Conservation (phyloP, 257 asterid species). For the Ajuga chamaepitys region DNA sequence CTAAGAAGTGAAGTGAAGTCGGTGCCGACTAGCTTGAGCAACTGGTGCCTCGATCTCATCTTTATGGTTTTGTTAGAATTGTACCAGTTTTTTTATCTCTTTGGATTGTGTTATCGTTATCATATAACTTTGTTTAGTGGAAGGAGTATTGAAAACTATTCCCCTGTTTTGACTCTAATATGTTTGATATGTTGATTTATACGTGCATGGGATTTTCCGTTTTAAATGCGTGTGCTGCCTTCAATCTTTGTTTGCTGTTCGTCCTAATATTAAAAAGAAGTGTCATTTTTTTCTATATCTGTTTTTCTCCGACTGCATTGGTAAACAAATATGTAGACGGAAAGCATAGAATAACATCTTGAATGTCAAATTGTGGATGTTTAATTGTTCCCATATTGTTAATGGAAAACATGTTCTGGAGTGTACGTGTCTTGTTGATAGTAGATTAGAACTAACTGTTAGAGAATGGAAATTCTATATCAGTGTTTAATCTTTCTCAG, state of each 20-base stretch:
- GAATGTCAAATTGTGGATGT: no score
- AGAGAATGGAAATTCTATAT: no score
- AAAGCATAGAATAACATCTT: no score
- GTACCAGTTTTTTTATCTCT: constrained; percentile 20
- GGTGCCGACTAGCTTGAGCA: neutral
- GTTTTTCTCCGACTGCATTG: no score
- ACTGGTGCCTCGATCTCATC: constrained; percentile 3
- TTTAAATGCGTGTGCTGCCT: neutral
- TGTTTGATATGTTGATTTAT: neutral
- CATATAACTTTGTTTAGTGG: constrained; percentile 26
- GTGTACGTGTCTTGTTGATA: no score
- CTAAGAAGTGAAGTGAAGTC: constrained; percentile 56
- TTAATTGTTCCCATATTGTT: no score
- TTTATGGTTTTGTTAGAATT: constrained; percentile 20
- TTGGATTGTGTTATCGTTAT: constrained; percentile 15
- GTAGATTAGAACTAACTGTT: no score
- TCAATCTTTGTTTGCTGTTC: no score
- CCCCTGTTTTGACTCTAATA: constrained; percentile 13
- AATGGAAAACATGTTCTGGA: no score
- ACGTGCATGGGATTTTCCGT: neutral
- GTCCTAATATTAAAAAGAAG: no score
- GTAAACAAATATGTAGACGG: no score
- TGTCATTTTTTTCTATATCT: neutral
- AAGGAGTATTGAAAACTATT: constrained; percentile 21
- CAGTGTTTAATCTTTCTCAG: no score